These are phyloP conservation scores for Tetramitus jugosus DNA, from an alignment of 208 protist species.

Conservation along the genomic window DNA sequence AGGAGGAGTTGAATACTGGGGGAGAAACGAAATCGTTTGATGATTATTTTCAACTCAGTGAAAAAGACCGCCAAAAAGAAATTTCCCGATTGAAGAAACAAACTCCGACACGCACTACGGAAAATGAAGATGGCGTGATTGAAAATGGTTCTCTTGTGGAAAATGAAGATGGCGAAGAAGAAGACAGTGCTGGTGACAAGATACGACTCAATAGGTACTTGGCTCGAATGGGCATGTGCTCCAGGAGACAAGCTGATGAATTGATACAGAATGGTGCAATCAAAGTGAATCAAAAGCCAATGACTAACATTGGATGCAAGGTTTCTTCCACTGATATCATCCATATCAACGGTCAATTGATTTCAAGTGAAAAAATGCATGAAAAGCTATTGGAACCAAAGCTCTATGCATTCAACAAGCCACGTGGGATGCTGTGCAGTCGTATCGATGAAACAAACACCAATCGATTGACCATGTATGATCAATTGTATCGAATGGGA, in stretches of 20 bases:
- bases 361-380: neutral
- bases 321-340: neutral
- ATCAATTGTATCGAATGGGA: neutral
- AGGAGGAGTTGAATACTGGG: no score
- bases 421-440: neutral
- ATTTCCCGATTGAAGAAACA: neutral
- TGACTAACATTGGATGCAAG: neutral
- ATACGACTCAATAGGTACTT: neutral
- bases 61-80: neutral
- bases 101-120: neutral
- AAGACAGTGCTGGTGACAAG: neutral
- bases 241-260: neutral
- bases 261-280: neutral
- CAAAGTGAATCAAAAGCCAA: neutral
- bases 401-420: neutral
- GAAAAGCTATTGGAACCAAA: neutral
- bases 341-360: neutral
- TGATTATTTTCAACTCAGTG: neutral
- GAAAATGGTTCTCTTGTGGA: neutral
- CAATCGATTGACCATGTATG: neutral
- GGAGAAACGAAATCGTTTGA: neutral
- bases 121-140: neutral
- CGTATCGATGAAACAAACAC: neutral
- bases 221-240: neutral
- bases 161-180: neutral